phyloP scores from a whole-genome alignment of 2,329 filamentous ascomycete species.

The Triangularia setosa region DNA sequence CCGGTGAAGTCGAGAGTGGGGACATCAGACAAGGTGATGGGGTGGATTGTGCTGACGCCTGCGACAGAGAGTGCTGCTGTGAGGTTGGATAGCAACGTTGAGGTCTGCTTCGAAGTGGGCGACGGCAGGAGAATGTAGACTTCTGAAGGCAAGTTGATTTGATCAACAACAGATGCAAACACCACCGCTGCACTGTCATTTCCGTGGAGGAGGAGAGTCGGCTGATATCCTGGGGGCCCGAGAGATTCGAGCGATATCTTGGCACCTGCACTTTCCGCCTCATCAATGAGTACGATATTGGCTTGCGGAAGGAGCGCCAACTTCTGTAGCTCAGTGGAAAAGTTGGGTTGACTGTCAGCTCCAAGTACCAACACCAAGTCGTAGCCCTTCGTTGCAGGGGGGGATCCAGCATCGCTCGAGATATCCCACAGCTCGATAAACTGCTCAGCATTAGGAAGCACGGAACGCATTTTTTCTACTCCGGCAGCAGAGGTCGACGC shows the following conservation, averaged over 20 bases:
- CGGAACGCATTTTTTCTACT: neutral
- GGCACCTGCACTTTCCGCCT: neutral
- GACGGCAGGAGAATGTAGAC: neutral
- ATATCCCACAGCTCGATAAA: neutral
- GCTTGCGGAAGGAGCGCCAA: neutral
- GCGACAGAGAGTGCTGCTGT: neutral
- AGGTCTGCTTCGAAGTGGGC: neutral
- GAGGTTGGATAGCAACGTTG: neutral
- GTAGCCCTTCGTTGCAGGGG: neutral
- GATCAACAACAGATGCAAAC: neutral
- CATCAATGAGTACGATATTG: neutral
- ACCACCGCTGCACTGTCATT: neutral
- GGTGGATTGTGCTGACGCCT: neutral
- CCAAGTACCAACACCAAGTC: conserved; percentile 1
- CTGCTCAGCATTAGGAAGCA: neutral
- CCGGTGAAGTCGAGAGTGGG: neutral
- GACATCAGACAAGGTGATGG: neutral
- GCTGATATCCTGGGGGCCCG: neutral
- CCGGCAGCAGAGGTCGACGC: neutral
- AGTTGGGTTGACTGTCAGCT: neutral
- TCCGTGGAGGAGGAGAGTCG: neutral
- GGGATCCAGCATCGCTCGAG: neutral
- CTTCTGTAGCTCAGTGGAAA: neutral
- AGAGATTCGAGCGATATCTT: neutral
- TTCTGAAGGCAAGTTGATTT: neutral